Evolutionary conservation across 202 grass and related monocot genomes (phyloP).

Genomic region (Zizania palustris): DNA sequence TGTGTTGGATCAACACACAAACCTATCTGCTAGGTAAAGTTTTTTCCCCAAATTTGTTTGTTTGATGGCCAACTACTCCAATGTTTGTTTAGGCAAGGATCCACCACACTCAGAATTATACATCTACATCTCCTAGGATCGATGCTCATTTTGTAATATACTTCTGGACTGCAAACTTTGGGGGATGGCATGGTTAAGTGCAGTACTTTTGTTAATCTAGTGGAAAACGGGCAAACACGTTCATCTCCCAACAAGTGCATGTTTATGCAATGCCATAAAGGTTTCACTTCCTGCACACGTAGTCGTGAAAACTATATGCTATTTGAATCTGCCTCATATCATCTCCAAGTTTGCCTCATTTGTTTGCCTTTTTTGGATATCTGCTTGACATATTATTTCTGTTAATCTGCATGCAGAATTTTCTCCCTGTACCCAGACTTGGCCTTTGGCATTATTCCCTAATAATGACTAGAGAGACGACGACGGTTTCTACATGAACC

Average conservation of each 20-base stretch:
- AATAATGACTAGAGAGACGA: background rate
- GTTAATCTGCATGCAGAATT: constrained; percentile 31
- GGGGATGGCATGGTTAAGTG: constrained; percentile 5
- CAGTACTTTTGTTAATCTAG: constrained; percentile 3
- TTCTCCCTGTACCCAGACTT: constrained; percentile 12
- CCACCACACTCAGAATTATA: constrained; percentile 6
- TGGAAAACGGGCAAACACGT: constrained; percentile 22
- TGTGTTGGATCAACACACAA: constrained; percentile 35
- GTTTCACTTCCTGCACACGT: background rate
- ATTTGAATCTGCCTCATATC: constrained; percentile 2
- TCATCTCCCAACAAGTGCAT: constrained; percentile 8
- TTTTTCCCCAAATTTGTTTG: constrained; percentile 28
- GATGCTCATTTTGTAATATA: background rate
- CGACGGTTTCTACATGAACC: background rate
- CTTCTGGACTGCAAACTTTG: background rate
- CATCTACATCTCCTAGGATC: background rate
- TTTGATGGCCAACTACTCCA: background rate
- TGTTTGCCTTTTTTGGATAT: background rate
- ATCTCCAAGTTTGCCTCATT: background rate
- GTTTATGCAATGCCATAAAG: constrained; percentile 2
- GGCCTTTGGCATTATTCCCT: background rate
- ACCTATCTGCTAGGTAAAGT: constrained; percentile 35
- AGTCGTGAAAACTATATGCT: background rate
- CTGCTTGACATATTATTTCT: background rate
- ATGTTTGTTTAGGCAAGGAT: background rate